These are phyloP conservation scores for Hypoxylon sp. DNA, from an alignment of 2,329 filamentous ascomycete genomes.

Conservation along the genomic window DNA sequence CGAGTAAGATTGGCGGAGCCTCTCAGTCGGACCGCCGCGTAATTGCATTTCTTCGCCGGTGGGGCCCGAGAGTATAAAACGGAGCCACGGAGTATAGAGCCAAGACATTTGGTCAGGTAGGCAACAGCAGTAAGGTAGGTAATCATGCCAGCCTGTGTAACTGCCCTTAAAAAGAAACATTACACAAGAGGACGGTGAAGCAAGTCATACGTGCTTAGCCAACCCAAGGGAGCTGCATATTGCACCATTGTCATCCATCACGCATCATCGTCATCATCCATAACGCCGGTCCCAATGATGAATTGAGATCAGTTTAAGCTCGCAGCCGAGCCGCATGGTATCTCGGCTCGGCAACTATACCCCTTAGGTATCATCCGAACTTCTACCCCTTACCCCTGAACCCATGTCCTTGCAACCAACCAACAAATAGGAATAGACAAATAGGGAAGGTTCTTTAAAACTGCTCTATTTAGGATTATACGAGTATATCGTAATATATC, in stretches of 20 bases:
- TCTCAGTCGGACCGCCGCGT: constrained; percentile 4
- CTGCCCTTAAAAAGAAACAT: background rate
- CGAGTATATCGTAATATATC: constrained; percentile 2
- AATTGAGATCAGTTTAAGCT: constrained; percentile 46
- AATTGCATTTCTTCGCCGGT: background rate
- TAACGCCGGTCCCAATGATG: constrained; percentile 1
- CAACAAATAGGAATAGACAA: constrained; percentile 6
- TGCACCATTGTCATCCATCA: constrained; percentile 1
- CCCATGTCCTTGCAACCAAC: constrained; percentile 20
- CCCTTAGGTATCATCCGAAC: constrained; percentile 20
- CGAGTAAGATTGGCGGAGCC: background rate
- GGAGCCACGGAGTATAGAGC: background rate
- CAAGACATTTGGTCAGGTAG: background rate
- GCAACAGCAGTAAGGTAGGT: background rate
- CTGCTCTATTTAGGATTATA: constrained; percentile 1
- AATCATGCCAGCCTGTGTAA: background rate
- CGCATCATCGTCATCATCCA: background rate
- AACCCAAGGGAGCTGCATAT: background rate
- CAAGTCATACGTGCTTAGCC: constrained; percentile 4
- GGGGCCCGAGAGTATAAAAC: background rate
- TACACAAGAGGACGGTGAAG: background rate
- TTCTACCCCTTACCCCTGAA: constrained; percentile 17
- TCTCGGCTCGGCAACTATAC: constrained; percentile 28
- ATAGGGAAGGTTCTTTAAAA: constrained; percentile 3
- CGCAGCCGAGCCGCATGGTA: constrained; percentile 42